A percentile compares a stretch with the other conserved stretches of the same genome.
These are phyloP conservation scores for Picochlorum sp. DNA, from an alignment of 139 green algal species.

Conservation along the genomic window DNA sequence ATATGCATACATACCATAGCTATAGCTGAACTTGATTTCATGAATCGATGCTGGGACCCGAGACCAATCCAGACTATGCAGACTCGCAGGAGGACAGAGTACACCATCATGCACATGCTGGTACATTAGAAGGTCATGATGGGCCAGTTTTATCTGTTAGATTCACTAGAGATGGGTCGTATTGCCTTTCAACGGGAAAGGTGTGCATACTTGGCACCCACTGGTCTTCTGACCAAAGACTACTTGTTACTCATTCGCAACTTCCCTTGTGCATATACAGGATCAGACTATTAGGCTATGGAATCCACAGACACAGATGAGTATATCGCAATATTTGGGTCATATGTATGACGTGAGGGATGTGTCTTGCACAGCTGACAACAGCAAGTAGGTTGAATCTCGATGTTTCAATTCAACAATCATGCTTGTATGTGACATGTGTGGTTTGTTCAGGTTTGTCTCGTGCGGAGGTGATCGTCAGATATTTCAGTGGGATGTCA, in stretches of 20 bases:
- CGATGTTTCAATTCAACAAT: neutral
- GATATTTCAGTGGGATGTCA: constrained; percentile 92
- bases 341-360: constrained; percentile 87
- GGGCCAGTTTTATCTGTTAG: constrained; percentile 73
- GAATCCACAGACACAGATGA: constrained; percentile 69
- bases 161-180: constrained; percentile 74
- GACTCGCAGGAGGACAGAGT: neutral
- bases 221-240: neutral
- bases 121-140: constrained; percentile 59
- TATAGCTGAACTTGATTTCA: too few relatives aligned
- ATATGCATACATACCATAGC: too few relatives aligned
- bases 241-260: neutral
- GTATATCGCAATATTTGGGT: constrained; percentile 76
- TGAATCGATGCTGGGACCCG: too few relatives aligned
- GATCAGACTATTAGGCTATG: constrained; percentile 76
- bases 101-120: constrained; percentile 7
- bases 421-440: neutral
- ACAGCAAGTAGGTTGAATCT: constrained; percentile 53
- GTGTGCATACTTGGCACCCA: constrained; percentile 17
- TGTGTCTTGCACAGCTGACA: constrained; percentile 61
- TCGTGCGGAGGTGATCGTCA: constrained; percentile 78
- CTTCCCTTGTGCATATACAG: constrained; percentile 30
- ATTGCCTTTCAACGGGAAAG: constrained; percentile 80
- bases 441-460: constrained; percentile 48
- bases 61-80: neutral